Conservation (phyloP, 2,329 filamentous ascomycete species). For the Sporothrix pallida region DNA sequence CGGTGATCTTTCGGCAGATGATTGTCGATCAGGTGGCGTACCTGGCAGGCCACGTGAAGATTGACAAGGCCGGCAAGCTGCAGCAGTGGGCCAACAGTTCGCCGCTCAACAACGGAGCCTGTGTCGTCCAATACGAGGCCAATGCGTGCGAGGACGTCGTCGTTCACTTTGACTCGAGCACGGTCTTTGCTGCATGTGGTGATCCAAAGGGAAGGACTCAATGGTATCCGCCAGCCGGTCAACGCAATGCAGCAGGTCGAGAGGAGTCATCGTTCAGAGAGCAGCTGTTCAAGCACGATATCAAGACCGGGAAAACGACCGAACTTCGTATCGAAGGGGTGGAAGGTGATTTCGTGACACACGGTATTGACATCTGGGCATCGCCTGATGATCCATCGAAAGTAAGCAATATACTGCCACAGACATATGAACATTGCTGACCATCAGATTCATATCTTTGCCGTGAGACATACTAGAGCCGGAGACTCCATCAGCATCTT, state of each 20-base stretch:
- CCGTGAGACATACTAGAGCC: neutral
- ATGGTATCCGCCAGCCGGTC: constrained; percentile 23
- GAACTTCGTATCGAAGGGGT: neutral
- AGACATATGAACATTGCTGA: too few species aligned
- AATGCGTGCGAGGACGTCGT: constrained; percentile 27
- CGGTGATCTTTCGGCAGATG: neutral
- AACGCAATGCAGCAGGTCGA: neutral
- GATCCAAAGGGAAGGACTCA: constrained; percentile 7
- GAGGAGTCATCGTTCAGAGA: constrained; percentile 18
- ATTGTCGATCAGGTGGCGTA: neutral
- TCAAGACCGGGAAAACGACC: neutral
- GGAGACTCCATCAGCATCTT: constrained; percentile 26
- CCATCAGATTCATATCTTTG: constrained; percentile 6
- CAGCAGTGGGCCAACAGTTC: constrained; percentile 10
- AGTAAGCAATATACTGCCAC: neutral
- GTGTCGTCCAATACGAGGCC: neutral
- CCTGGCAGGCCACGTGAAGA: constrained; percentile 2
- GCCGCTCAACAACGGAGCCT: constrained; percentile 24
- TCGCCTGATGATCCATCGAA: neutral
- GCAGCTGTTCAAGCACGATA: constrained; percentile 27
- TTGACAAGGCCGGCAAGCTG: constrained; percentile 18
- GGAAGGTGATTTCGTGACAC: constrained; percentile 22
- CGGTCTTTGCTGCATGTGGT: constrained; percentile 23
- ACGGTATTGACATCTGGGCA: constrained; percentile 14
- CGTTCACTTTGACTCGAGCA: constrained; percentile 16